phyloP scores from a whole-genome alignment of 2,329 filamentous ascomycete species.

The Ophiostoma ips region DNA sequence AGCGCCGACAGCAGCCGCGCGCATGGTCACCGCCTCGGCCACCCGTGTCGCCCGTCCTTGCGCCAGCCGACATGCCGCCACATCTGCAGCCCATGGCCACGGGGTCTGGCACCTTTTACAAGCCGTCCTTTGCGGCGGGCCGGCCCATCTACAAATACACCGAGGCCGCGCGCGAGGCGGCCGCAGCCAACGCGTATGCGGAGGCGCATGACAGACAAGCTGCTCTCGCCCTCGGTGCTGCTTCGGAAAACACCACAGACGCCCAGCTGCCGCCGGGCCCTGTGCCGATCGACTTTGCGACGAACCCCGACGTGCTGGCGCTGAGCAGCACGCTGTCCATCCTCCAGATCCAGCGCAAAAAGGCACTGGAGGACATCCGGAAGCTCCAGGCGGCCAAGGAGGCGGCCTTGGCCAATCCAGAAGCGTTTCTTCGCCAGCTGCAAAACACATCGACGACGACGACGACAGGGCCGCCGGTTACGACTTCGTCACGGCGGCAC shows the following conservation, averaged over 20 bases:
- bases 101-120: constrained; percentile 14
- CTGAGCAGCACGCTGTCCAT: constrained; percentile 74
- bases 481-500: too few species aligned
- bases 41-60: constrained; percentile 41
- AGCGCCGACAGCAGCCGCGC: constrained; percentile 14
- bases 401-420: constrained; percentile 55
- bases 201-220: not conserved
- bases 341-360: constrained; percentile 71
- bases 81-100: constrained; percentile 22
- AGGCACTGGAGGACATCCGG: constrained; percentile 62
- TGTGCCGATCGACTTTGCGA: constrained; percentile 41
- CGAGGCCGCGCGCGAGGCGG: constrained; percentile 6
- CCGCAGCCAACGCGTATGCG: not conserved
- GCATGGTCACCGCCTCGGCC: constrained; percentile 33
- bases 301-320: constrained; percentile 77
- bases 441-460: constrained; percentile 31
- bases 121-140: constrained; percentile 11
- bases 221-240: too few species aligned
- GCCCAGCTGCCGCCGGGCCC: constrained; percentile 29
- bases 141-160: constrained; percentile 12
- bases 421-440: constrained; percentile 57
- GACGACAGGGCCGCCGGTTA: too few species aligned
- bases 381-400: constrained; percentile 55
- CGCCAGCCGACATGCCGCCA: constrained; percentile 21
- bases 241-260: not conserved